phyloP scores from a whole-genome alignment of 805 yeast genomes.

The Sugiyamaella floridensis region DNA sequence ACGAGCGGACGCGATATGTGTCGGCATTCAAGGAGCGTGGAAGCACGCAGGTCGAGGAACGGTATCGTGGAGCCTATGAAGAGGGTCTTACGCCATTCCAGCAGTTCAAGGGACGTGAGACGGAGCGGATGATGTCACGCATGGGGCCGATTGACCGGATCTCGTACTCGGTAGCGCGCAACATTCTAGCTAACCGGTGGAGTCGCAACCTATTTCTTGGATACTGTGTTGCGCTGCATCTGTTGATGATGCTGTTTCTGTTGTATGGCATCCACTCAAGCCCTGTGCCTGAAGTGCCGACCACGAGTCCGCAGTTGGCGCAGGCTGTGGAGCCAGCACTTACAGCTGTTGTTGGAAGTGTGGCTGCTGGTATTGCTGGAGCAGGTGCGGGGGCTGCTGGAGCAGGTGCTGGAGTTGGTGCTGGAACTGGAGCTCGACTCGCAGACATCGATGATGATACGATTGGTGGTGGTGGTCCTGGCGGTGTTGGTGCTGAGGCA shows the following conservation, averaged over 20 bases:
- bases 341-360: not conserved
- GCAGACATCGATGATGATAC: too few species aligned
- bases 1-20: conserved; percentile 50
- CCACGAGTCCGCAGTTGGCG: not conserved
- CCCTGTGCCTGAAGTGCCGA: not conserved
- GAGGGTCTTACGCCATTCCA: conserved; percentile 77
- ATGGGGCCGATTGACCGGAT: conserved; percentile 73
- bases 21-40: conserved; percentile 18
- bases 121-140: conserved; percentile 63
- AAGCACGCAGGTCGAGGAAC: conserved; percentile 37
- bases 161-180: conserved; percentile 64
- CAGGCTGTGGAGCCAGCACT: not conserved
- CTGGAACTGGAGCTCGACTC: too few species aligned
- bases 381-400: conserved; percentile 24
- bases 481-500: not conserved
- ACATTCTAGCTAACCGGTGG: conserved; percentile 65
- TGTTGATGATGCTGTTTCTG: conserved; percentile 54
- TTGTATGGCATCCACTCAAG: conserved; percentile 9
- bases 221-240: conserved; percentile 71
- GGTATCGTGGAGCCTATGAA: conserved; percentile 61
- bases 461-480: not conserved
- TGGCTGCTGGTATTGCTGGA: conserved; percentile 12
- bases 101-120: conserved; percentile 69
- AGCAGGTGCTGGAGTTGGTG: not conserved
- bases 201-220: conserved; percentile 65